phyloP scores from a whole-genome alignment of 2,329 filamentous ascomycete species.

The Botrytis porri region DNA sequence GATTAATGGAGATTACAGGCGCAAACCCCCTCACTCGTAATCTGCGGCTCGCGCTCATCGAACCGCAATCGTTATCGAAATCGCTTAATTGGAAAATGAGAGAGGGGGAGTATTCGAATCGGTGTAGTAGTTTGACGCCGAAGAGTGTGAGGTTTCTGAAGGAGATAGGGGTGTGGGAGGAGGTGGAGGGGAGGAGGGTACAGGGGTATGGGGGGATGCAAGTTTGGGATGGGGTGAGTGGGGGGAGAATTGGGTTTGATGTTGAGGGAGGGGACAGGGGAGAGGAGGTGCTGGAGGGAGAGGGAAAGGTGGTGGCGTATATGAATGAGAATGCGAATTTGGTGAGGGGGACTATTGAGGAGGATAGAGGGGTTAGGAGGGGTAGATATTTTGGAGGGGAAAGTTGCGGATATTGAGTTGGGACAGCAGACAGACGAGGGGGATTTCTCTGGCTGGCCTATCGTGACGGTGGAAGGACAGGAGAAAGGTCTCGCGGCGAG shows the following conservation, averaged over 20 bases:
- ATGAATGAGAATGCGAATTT: conserved; percentile 97
- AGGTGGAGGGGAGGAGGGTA: conserved; percentile 69
- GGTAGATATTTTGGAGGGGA: conserved; percentile 70
- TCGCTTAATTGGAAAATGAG: conserved; percentile 64
- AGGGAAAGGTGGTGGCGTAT: conserved; percentile 69
- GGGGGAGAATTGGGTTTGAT: conserved; percentile 85
- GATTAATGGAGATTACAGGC: conserved; percentile 48
- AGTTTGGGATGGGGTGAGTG: conserved; percentile 94
- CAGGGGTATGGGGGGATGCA: conserved; percentile 96
- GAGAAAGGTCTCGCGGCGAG: conserved; percentile 68
- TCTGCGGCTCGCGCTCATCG: conserved; percentile 83
- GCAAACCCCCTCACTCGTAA: conserved; percentile 71
- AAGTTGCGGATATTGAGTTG: conserved; percentile 74
- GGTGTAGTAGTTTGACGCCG: conserved; percentile 92
- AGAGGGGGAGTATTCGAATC: conserved; percentile 76
- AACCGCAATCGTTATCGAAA: conserved; percentile 79
- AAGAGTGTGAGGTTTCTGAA: conserved; percentile 80
- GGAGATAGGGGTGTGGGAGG: conserved; percentile 79
- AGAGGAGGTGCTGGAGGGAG: neutral
- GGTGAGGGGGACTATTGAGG: conserved; percentile 70
- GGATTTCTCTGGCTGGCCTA: conserved; percentile 83
- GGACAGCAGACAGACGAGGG: conserved; percentile 66
- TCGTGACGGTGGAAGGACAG: conserved; percentile 67
- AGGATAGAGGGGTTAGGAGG: conserved; percentile 67
- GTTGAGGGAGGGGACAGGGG: conserved; percentile 36